A percentile compares a stretch with the other conserved stretches of the same genome.
Conservation (phyloP, 768 basidiomycete species). For the Phlegmacium glaucopus region DNA sequence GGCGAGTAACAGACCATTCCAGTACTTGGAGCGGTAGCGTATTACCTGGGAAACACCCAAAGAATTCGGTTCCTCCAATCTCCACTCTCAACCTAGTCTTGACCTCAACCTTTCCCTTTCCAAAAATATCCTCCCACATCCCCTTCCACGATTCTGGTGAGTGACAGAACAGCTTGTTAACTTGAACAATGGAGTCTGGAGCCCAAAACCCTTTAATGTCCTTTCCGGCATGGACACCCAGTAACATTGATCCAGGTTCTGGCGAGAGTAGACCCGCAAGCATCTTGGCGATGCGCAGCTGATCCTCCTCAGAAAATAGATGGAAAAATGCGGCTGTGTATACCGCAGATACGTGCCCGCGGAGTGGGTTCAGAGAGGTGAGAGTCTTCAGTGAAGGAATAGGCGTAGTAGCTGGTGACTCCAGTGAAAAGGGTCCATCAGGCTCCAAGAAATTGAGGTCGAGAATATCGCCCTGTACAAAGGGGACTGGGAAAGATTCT, state of each 20-base stretch:
- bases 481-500: slow-evolving; percentile 48
- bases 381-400: slow-evolving; percentile 12
- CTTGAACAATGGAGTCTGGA: background rate
- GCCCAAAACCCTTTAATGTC: background rate
- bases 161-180: background rate
- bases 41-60: background rate
- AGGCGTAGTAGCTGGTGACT: slow-evolving; percentile 1
- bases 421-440: slow-evolving; percentile 11
- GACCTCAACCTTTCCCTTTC: too few species aligned
- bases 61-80: background rate
- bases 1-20: background rate
- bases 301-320: slow-evolving; percentile 30
- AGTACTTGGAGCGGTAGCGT: background rate
- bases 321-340: slow-evolving; percentile 36
- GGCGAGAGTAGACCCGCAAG: too few species aligned
- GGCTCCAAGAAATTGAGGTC: slow-evolving; percentile 38
- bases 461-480: slow-evolving; percentile 55
- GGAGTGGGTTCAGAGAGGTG: slow-evolving; percentile 26
- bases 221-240: background rate
- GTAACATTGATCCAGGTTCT: background rate
- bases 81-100: background rate
- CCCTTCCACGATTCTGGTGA: background rate
- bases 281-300: too few species aligned
- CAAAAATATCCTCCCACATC: background rate
- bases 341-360: slow-evolving; percentile 46